These are phyloP conservation scores for Fusarium algeriense DNA, from an alignment of 2,329 filamentous ascomycete genomes.

Conservation along the genomic window DNA sequence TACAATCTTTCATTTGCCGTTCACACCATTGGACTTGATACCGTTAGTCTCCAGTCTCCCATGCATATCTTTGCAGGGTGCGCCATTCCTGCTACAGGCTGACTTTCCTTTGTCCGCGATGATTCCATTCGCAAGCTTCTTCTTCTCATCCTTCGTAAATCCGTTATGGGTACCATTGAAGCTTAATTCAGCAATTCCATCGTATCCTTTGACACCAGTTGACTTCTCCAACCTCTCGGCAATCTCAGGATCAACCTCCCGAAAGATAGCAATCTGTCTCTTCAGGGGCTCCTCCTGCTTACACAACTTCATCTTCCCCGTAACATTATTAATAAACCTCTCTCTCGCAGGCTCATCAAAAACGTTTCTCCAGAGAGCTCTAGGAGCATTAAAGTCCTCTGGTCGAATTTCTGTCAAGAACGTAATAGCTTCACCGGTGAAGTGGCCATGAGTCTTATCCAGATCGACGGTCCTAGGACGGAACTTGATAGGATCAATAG, in stretches of 20 bases:
- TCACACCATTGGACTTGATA: conserved; percentile 3
- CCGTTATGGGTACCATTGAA: conserved; percentile 30
- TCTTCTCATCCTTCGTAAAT: conserved; percentile 9
- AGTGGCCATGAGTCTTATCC: conserved; percentile 32
- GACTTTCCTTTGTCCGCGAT: conserved; percentile 8
- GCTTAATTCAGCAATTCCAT: conserved; percentile 1
- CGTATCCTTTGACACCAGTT: conserved; percentile 57
- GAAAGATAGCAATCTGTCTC: conserved; percentile 74
- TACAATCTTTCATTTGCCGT: background rate
- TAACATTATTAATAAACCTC: conserved; percentile 70
- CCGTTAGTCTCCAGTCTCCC: background rate
- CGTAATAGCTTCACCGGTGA: conserved; percentile 29
- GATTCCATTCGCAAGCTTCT: conserved; percentile 21
- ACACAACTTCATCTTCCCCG: conserved; percentile 71
- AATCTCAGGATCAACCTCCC: conserved; percentile 70
- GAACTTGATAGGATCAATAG: conserved; percentile 35
- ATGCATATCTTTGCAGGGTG: conserved; percentile 2
- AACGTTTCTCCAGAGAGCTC: conserved; percentile 11
- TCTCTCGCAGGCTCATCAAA: conserved; percentile 22
- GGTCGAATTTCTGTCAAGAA: conserved; percentile 33
- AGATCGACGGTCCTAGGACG: conserved; percentile 11
- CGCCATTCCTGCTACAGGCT: conserved; percentile 9
- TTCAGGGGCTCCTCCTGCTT: conserved; percentile 70
- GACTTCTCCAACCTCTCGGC: conserved; percentile 71
- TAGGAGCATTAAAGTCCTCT: conserved; percentile 31